phyloP scores from a whole-genome alignment of 2,329 filamentous ascomycete species.

The Fusarium falciforme region DNA sequence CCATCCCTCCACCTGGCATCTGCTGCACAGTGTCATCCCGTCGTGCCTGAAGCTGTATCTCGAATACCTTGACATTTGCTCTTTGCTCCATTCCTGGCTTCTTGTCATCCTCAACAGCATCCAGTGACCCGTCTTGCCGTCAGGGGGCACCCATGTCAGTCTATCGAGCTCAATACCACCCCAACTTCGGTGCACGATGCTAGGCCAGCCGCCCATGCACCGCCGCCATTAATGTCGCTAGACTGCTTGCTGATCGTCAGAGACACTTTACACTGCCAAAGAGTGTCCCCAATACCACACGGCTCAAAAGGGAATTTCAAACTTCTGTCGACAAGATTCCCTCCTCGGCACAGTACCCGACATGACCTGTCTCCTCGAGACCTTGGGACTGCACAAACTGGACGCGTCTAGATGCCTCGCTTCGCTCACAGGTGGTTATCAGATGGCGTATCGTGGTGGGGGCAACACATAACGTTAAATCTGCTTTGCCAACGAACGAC shows the following conservation, averaged over 20 bases:
- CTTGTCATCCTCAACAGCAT: background rate
- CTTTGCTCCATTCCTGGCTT: background rate
- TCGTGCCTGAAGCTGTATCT: background rate
- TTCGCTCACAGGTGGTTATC: background rate
- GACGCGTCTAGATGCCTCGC: background rate
- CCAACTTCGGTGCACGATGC: background rate
- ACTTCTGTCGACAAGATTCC: background rate
- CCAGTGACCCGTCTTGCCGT: background rate
- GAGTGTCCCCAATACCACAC: background rate
- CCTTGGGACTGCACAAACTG: background rate
- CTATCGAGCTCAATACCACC: background rate
- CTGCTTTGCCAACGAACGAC: background rate
- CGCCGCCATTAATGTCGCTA: background rate
- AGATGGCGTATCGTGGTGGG: background rate
- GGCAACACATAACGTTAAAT: background rate
- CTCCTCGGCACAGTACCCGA: background rate
- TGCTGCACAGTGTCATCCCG: background rate
- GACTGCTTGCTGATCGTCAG: background rate
- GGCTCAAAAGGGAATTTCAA: slow-evolving; percentile 2
- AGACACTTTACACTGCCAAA: background rate
- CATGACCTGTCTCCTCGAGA: background rate
- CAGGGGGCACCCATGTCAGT: slow-evolving; percentile 8
- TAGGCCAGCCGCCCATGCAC: background rate
- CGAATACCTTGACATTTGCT: background rate
- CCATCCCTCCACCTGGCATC: background rate